Evolutionary conservation across 2,329 filamentous ascomycete genomes (phyloP).

Genomic region (Orbilia javanica): DNA sequence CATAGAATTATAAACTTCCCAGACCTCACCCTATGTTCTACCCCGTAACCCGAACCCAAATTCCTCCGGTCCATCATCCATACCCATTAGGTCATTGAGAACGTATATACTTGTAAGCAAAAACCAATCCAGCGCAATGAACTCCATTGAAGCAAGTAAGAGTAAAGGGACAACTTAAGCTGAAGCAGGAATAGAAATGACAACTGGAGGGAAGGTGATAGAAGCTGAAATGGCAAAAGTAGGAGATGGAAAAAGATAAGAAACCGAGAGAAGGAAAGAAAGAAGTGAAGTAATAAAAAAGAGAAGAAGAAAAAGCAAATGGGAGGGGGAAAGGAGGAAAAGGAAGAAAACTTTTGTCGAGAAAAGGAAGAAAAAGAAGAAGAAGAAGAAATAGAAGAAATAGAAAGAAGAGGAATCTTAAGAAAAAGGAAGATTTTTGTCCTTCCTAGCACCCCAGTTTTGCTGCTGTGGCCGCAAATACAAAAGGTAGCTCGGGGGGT

Average conservation of each 20-base stretch:
- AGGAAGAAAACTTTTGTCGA: not conserved
- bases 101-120: constrained; percentile 45
- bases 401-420: not conserved
- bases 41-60: constrained; percentile 25
- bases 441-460: constrained; percentile 33
- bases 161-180: constrained; percentile 34
- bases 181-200: constrained; percentile 29
- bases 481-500: constrained; percentile 15
- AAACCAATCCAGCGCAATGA: constrained; percentile 40
- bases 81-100: constrained; percentile 56
- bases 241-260: not conserved
- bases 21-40: constrained; percentile 23
- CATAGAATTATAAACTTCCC: constrained; percentile 27
- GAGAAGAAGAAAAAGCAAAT: no score
- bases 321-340: not conserved
- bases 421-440: constrained; percentile 24
- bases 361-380: not conserved
- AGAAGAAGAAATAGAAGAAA: no score
- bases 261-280: not conserved
- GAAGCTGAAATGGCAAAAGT: constrained; percentile 22
- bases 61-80: constrained; percentile 38
- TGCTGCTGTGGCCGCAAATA: constrained; percentile 55
- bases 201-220: constrained; percentile 34
- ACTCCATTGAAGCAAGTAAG: constrained; percentile 44
- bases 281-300: not conserved